Evolutionary conservation across 768 basidiomycete species (phyloP), one percentile per base, ranked within the genome.

Genomic region (Psilocybe tampanensis): DNA sequence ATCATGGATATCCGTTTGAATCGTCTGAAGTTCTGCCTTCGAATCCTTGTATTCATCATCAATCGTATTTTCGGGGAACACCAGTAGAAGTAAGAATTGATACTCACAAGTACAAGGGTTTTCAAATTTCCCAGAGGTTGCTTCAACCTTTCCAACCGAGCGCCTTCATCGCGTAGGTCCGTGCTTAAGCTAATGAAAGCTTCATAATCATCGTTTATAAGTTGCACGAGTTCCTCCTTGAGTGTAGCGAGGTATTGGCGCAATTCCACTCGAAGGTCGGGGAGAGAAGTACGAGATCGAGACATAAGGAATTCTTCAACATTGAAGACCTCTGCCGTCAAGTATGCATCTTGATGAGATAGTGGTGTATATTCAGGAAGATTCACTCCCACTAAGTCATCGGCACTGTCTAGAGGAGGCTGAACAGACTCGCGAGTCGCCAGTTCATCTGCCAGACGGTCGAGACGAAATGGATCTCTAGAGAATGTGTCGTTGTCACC

Each of bases 141-240:
- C 61, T 86, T 86, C 55, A 99, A 68, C 56, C 81, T 76, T 56
- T 81, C 79, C 63, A 96, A 70, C 60, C 93, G 79, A 36, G 79
- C 77, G 2, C 91, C 90, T 72, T 98, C 95, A 43, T 90, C 94
- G 62, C 87, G 82, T 61, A 98, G 70, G 65, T 98, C 94, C 2
- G 95, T 95, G 61, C 95, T 95, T 26, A 99, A 79, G 64, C 92
- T 94, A 66, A 98, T 96, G 69, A 98, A 99, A 13, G 95, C 95
- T 70, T 95, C 95, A 67, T 98, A 99, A 74, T 98, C 97, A 64
- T 94, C 90, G 72, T 99, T 98, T 70, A 98, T 97, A 66, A 98
- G 85, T 66, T 87, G 87, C 26, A 98, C 94, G 33, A 99, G 82
- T 69, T 97, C 96, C 69, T 95, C 93, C 71, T 96, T 94, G 60